Percentiles rank a stretch among this genome's conserved stretches.
phyloP scores from a whole-genome alignment of 176 grass and related monocot species.

The bread wheat (Triticum aestivum) region DNA sequence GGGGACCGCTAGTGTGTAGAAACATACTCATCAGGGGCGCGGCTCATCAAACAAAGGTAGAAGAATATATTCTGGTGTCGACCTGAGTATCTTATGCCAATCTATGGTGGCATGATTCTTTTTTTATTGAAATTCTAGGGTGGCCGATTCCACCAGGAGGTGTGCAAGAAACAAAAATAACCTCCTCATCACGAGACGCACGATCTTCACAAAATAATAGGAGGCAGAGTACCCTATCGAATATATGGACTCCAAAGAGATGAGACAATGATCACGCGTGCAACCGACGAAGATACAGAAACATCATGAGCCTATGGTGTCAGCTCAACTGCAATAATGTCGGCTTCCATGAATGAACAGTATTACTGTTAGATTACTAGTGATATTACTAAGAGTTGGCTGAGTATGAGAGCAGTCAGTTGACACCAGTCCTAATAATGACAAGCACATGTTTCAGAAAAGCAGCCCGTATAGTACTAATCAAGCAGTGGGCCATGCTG shows the following conservation, averaged over 20 bases:
- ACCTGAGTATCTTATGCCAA: not conserved
- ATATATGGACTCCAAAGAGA: not conserved
- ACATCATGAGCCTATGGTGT: not conserved
- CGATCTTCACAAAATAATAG: too few species aligned
- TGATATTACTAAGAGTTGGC: not conserved
- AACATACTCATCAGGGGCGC: not conserved
- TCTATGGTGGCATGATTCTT: not conserved
- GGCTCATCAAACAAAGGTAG: not conserved
- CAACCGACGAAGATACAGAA: not conserved
- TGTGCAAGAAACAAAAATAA: too few species aligned
- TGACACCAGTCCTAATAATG: not conserved
- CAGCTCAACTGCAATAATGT: not conserved
- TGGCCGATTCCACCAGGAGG: too few species aligned
- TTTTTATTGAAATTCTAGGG: too few species aligned
- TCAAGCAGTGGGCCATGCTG: not conserved
- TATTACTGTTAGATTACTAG: not conserved
- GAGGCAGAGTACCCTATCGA: not conserved
- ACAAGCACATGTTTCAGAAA: not conserved
- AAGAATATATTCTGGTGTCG: not conserved
- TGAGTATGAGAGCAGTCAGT: too few species aligned
- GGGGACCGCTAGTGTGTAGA: not conserved
- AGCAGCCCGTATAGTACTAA: not conserved
- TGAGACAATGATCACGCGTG: not conserved
- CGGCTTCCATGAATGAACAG: not conserved
- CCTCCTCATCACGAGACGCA: too few species aligned